Conservation (phyloP, 495 filamentous ascomycete genomes). For the Podospora conica region DNA sequence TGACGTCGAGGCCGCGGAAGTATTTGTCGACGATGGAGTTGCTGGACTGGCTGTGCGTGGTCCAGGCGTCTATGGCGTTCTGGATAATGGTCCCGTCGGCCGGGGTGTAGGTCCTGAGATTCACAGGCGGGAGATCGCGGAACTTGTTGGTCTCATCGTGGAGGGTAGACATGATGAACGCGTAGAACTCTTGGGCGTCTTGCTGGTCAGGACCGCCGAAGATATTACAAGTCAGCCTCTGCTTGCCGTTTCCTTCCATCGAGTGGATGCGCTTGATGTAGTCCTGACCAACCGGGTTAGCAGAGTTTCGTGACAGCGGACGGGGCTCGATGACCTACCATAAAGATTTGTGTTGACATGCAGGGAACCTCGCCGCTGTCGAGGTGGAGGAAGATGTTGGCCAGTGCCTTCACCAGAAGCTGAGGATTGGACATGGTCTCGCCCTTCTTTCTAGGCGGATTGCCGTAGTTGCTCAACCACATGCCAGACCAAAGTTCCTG, state of each 20-base stretch:
- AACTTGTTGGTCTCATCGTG: slow-evolving; percentile 36
- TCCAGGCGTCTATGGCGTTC: slow-evolving; percentile 28
- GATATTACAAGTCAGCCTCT: slow-evolving; percentile 8
- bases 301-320: not conserved
- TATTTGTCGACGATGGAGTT: slow-evolving; percentile 33
- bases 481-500: slow-evolving; percentile 55
- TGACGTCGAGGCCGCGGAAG: slow-evolving; percentile 32
- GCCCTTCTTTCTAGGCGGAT: slow-evolving; percentile 43
- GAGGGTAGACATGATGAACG: slow-evolving; percentile 36
- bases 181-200: slow-evolving; percentile 38
- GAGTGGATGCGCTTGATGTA: slow-evolving; percentile 33
- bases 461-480: slow-evolving; percentile 37
- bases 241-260: slow-evolving; percentile 10
- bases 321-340: slow-evolving; percentile 39
- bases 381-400: slow-evolving; percentile 62
- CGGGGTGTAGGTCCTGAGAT: slow-evolving; percentile 14
- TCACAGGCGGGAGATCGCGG: slow-evolving; percentile 18
- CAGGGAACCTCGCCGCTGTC: slow-evolving; percentile 57
- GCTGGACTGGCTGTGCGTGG: slow-evolving; percentile 15
- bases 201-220: slow-evolving; percentile 39
- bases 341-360: slow-evolving; percentile 55
- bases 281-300: slow-evolving; percentile 30
- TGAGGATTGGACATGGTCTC: slow-evolving; percentile 71
- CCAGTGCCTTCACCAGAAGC: slow-evolving; percentile 67
- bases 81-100: slow-evolving; percentile 21